These are phyloP conservation scores for Heterobasidion parviporum DNA, from an alignment of 1,284 basidiomycete species.

Conservation along the genomic window DNA sequence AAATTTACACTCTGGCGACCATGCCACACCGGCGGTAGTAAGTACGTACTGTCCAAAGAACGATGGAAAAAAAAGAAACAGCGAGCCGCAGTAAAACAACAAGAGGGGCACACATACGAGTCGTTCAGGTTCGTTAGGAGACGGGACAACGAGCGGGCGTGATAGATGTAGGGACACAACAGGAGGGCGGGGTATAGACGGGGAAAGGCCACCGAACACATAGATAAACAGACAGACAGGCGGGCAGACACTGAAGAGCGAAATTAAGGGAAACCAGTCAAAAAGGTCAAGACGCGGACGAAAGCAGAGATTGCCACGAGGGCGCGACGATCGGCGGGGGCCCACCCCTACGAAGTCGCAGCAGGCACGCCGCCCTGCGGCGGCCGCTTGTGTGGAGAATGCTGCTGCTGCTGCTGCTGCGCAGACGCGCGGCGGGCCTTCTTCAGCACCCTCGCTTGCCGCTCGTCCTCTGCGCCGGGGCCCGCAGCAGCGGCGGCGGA, in stretches of 20 bases:
- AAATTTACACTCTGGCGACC: background rate
- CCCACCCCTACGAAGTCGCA: background rate
- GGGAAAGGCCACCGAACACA: background rate
- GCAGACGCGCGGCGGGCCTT: conserved; percentile 9
- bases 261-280: background rate
- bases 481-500: background rate
- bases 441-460: conserved; percentile 2
- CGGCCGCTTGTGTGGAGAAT: background rate
- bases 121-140: background rate
- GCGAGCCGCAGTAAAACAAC: background rate
- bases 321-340: background rate
- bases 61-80: background rate
- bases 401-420: conserved; percentile 3
- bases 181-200: background rate
- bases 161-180: background rate
- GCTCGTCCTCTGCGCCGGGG: background rate
- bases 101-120: background rate
- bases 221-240: background rate
- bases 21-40: background rate
- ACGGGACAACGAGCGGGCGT: background rate
- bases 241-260: background rate
- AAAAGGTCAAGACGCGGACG: background rate
- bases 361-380: background rate
- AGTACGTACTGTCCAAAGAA: background rate
- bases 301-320: background rate